Conservation (phyloP, 495 filamentous ascomycete species). For the Penicillium coffeae region DNA sequence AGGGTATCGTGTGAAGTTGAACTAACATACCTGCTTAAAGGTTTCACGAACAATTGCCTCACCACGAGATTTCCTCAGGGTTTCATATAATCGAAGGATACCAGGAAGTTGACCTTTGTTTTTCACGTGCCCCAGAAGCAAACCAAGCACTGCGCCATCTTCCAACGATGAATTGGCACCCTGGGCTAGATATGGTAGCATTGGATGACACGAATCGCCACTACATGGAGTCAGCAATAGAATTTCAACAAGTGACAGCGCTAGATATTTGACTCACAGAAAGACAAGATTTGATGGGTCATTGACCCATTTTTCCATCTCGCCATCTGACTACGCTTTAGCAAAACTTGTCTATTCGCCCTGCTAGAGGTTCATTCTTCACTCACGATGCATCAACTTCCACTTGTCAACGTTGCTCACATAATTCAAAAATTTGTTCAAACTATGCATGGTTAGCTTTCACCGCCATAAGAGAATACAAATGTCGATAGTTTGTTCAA, state of each 20-base stretch:
- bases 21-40: constrained; percentile 34
- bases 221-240: constrained; percentile 6
- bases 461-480: too few species aligned
- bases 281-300: constrained; percentile 35
- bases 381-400: constrained; percentile 58
- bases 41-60: constrained; percentile 53
- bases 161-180: constrained; percentile 49
- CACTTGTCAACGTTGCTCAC: constrained; percentile 52
- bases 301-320: constrained; percentile 39
- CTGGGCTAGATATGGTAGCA: constrained; percentile 66
- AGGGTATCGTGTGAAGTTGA: background rate
- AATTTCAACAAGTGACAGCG: too few species aligned
- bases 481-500: too few species aligned
- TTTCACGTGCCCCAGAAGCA: constrained; percentile 37
- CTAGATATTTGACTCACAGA: constrained; percentile 24
- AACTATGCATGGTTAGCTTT: too few species aligned
- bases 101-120: constrained; percentile 40
- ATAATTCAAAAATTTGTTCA: constrained; percentile 32
- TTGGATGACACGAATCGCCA: constrained; percentile 66
- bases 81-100: constrained; percentile 55
- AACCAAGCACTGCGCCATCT: constrained; percentile 49
- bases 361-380: too few species aligned
- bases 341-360: background rate
- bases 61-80: constrained; percentile 56
- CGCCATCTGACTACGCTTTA: constrained; percentile 21